Base-by-base conservation (phyloP, 1,139 yeast species). In the Geotrichum fermentans region DNA sequence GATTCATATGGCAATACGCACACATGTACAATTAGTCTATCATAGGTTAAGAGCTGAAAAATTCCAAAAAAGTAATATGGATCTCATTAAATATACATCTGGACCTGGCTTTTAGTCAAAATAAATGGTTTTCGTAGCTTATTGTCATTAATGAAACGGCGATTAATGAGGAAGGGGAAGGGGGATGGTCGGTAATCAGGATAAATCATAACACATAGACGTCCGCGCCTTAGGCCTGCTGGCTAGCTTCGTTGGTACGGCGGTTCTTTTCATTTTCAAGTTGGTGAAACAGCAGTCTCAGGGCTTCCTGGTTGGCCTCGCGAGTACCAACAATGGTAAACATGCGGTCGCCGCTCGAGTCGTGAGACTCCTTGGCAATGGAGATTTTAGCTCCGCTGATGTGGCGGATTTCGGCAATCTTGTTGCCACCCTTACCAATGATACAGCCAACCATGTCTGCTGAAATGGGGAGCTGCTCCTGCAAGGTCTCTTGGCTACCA, bases 371-470 rank as follows among this genome's bases (percentile, higher is more conserved):
- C 56, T 83, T 80, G 45, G 88, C 83, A 56, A 89, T 87, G 10
- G 83, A 80, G 63, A 89, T 88, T 47, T 80, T 78, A 28, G 96
- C 92, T 35, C 92, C 92, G 50, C 90, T 79, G 40, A 77, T 77
- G 60, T 84, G 80, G 58, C 96, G 77, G 49, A 89, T 85, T 50
- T 90, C 95, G 64, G 86, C 94, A 59, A 89, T 87, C 68, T 95
- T 78, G 40, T 86, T 72, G 40, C 96, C 96, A 57, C 83, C 82
- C 60, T 83, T 83, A 57, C 97, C 97, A 61, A 89, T 87, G 52
- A 89, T 74, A 45, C 96, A 94, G 43, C 97, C 97, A 45, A 89
- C 96, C 72, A 83, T 82, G 53, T 82, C 89, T 58, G 85, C 82
- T 36, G 95, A 88, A 64, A 88, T 83, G 18, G 78, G 70, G 32